Evolutionary conservation across 2,329 filamentous ascomycete species (phyloP).

Genomic region (Colletotrichum orchidophilum): DNA sequence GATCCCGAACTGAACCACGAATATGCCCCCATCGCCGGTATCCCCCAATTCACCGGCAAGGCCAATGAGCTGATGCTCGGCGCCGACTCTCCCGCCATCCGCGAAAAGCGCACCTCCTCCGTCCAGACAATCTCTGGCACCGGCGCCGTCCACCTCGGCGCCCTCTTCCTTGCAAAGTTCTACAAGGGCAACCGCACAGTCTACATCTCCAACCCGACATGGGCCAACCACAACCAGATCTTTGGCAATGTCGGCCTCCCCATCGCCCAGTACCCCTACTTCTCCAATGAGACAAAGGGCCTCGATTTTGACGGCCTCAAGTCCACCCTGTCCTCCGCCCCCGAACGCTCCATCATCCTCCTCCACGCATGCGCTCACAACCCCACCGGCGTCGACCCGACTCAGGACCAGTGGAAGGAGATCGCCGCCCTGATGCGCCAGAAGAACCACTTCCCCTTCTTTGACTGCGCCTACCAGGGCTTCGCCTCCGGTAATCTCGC

Average conservation of each 20-base stretch:
- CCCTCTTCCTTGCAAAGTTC: constrained; percentile 93
- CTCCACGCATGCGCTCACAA: constrained; percentile 98
- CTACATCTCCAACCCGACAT: constrained; percentile 95
- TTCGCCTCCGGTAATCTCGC: constrained; percentile 92
- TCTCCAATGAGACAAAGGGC: constrained; percentile 86
- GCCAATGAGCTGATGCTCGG: constrained; percentile 92
- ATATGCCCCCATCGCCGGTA: constrained; percentile 95
- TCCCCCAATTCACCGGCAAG: constrained; percentile 85
- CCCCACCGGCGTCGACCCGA: constrained; percentile 96
- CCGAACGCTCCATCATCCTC: constrained; percentile 84
- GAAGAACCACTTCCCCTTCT: constrained; percentile 95
- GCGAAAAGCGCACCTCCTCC: constrained; percentile 82
- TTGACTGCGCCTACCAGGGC: constrained; percentile 97
- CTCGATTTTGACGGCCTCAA: constrained; percentile 94
- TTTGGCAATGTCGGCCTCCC: constrained; percentile 88
- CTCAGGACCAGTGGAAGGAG: constrained; percentile 92
- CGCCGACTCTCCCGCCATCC: constrained; percentile 79
- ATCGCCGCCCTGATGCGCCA: constrained; percentile 80
- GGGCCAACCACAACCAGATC: constrained; percentile 99
- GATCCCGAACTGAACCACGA: constrained; percentile 96
- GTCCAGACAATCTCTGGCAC: constrained; percentile 98
- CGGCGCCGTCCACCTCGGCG: constrained; percentile 92
- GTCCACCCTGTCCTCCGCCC: constrained; percentile 72
- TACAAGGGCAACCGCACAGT: constrained; percentile 79
- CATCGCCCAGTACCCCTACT: constrained; percentile 91